Evolutionary conservation across 495 filamentous ascomycete genomes (phyloP), one percentile per base, ranked within the genome.

Genomic region (Trichoderma gamsii): DNA sequence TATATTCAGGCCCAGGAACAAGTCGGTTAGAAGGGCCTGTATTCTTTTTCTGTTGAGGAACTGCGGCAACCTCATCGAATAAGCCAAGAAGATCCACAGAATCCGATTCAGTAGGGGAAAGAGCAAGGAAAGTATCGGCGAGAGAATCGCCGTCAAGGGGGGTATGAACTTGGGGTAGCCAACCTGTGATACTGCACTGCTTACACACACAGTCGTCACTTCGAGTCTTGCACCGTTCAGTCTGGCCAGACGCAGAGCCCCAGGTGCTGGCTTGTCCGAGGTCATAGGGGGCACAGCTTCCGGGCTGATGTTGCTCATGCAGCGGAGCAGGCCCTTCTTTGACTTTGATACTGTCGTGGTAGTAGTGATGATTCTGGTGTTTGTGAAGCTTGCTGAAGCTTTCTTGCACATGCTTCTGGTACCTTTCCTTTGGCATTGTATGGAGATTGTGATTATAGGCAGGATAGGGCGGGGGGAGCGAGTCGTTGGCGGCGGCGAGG

Each of bases 111-210:
- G 35, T 38, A 38, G 35, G 35, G 8, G 35, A 38, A 38, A 38
- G 35, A 38, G 35, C 35, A 38, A 38, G 35, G 35, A 38, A 38
- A 38, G 35, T 38, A 38, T 38, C 35, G 35, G 35, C 35, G 8
- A 38, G 35, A 38, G 35, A 6, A 38, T 2, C 3, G 35, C 35
- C 35, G 5, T 7, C 35, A 38, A 9, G 35, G 29, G 59, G 29
- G 23, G 11, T 23, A 3, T 7, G 15, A 35, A 25, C 13, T 23
- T 11, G 63, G 35, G 63, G n/a, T 15, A 41, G 63, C 63, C 63
- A 44, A 65, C 63, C 63, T 65, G 4, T 65, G 63, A 41, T 13
- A 43, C n/a, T 25, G 12, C 63, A 65, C 12, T n/a, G 6, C 18
- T 43, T 25, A 23, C 63, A 65, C 8, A 65, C 63, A 23, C 41